Conservation (phyloP, 148 eudicot genomes). For the Rhododendron mucronatum region DNA sequence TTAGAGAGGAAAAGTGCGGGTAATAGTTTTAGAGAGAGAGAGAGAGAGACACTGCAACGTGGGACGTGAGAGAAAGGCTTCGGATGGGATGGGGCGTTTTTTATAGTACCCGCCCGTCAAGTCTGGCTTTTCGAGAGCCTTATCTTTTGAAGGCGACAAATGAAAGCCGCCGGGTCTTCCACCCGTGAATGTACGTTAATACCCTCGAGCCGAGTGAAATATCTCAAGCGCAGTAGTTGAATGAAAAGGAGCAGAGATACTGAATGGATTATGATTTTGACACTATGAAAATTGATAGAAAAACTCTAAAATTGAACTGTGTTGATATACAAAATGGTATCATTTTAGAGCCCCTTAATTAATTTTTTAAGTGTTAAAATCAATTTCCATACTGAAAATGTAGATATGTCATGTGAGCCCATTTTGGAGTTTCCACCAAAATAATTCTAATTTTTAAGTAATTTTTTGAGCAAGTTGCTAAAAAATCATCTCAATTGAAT, state of each 20-base stretch:
- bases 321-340: fast-evolving
- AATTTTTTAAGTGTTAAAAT: too few species aligned
- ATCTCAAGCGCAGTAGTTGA: not conserved
- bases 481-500: too few species aligned
- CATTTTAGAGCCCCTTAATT: too few species aligned
- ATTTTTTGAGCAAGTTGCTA: too few species aligned
- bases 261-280: too few species aligned
- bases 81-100: not conserved
- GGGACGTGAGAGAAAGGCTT: not conserved
- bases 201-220: not conserved
- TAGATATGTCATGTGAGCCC: too few species aligned
- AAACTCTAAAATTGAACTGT: too few species aligned
- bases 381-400: too few species aligned
- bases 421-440: too few species aligned
- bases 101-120: not conserved
- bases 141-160: not conserved
- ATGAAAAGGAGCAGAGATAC: not conserved
- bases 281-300: too few species aligned
- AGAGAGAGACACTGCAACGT: not conserved
- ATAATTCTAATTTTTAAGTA: too few species aligned
- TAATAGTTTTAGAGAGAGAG: not conserved
- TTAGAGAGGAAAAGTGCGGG: not conserved
- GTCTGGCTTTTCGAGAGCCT: not conserved
- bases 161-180: not conserved
- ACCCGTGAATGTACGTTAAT: not conserved